These are phyloP conservation scores for Chiua virens DNA, from an alignment of 768 basidiomycete genomes.

Conservation along the genomic window DNA sequence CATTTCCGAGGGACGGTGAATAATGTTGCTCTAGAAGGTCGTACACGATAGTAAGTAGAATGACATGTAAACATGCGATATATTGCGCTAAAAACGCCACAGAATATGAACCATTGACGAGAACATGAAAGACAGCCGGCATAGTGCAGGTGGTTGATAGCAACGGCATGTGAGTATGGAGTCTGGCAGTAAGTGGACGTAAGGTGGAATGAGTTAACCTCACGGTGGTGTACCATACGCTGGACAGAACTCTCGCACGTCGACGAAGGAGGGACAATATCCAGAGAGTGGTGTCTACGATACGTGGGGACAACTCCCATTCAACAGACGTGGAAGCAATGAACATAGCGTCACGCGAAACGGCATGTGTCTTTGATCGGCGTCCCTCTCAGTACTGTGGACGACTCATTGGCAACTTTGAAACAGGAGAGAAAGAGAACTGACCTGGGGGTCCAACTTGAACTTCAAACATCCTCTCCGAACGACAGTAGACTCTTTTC, in stretches of 20 bases:
- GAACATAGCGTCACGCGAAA: neutral
- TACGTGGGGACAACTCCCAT: neutral
- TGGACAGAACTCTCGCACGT: slow-evolving; percentile 2
- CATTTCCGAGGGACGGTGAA: slow-evolving; percentile 14
- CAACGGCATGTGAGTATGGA: slow-evolving; percentile 2
- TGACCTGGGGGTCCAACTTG: neutral
- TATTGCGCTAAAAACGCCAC: slow-evolving; percentile 2
- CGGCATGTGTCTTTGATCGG: neutral
- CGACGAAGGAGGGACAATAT: neutral
- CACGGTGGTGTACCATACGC: neutral
- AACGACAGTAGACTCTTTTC: slow-evolving; percentile 41
- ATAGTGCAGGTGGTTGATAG: slow-evolving; percentile 7
- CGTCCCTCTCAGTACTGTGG: neutral
- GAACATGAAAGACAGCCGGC: slow-evolving; percentile 5
- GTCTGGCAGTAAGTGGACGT: slow-evolving; percentile 9
- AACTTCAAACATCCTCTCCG: slow-evolving; percentile 32
- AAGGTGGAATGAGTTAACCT: slow-evolving; percentile 3
- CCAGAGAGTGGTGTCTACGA: neutral
- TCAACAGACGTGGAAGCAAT: neutral
- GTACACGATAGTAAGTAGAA: neutral
- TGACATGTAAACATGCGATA: slow-evolving; percentile 2
- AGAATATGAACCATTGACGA: slow-evolving; percentile 4
- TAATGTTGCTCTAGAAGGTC: neutral
- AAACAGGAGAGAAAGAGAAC: neutral
- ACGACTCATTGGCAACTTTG: neutral